Evolutionary conservation across 1,284 basidiomycete genomes (phyloP).

Genomic region (Porogramme epimiltina): DNA sequence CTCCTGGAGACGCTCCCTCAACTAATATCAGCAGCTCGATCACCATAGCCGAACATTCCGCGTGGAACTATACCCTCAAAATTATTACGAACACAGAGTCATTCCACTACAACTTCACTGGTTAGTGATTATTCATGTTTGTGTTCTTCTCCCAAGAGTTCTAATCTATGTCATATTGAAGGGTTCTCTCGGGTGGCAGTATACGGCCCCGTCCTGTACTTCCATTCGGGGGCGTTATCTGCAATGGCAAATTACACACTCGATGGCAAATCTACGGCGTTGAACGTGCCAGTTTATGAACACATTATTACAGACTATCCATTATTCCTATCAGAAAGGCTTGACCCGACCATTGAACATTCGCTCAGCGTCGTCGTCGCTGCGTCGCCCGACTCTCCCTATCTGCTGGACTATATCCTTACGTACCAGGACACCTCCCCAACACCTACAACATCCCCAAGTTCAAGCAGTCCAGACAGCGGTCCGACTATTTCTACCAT

Average conservation of each 20-base stretch:
- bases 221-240: not conserved
- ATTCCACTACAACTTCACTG: slow-evolving; percentile 1
- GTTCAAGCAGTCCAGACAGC: no score
- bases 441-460: no score
- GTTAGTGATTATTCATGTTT: not conserved
- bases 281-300: not conserved
- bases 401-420: slow-evolving; percentile 5
- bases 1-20: no score
- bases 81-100: not conserved
- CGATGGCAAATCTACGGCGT: slow-evolving; percentile 1
- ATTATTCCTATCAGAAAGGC: not conserved
- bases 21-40: no score
- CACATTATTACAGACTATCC: slow-evolving; percentile 3
- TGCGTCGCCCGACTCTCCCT: slow-evolving; percentile 1
- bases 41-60: not conserved
- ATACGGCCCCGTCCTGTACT: slow-evolving; percentile 1
- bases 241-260: slow-evolving; percentile 4
- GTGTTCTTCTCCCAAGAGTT: no score
- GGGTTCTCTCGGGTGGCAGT: slow-evolving; percentile 3
- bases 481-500: no score
- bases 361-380: not conserved
- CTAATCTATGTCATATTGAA: not conserved
- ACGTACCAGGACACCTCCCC: no score
- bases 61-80: not conserved
- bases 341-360: not conserved